Evolutionary conservation across 2,329 filamentous ascomycete genomes (phyloP), one percentile per base, ranked within the genome.

Genomic region (Ceratocystis eucalypticola): DNA sequence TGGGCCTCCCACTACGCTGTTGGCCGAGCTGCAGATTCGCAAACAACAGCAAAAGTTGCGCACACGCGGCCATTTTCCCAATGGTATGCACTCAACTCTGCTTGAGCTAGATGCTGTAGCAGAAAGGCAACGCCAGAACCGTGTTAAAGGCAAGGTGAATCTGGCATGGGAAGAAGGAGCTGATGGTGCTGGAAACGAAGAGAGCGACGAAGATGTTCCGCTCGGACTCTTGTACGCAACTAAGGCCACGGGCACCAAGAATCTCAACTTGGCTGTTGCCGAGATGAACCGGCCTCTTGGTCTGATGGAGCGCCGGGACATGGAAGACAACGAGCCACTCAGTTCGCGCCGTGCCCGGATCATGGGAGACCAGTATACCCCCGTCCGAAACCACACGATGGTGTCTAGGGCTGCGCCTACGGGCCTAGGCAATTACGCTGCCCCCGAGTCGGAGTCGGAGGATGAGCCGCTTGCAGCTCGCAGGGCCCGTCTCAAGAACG

Each of bases 321-420:
- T 94, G 70, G 94, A 99, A 74, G 94, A 99, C 72, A 94, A 91
- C 66, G 94, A 97, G 74, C 92, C 94, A 0, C 79, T 96, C 22
- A 91, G 88, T 71, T 82, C 82, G 48, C 86, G 92, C 2, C 85
- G 89, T 61, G 88, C 87, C 50, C 82, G 92, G 66, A 80, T 96
- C 5, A 82, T 87, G 55, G 89, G 89, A 46, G 80, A 82, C 17
- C 77, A 80, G 55, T 80, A 81, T 20, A 75, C 77, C 55, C 75
- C 76, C 0, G 73, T 77, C 5, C 73, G 37, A 37, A 45, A 65
- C 15, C 46, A 63, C 2, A 33, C 48, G 2, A 65, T 64, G 20
- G 22, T 73, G 4, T 70, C 74, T 66, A 74, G 73, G 64, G 77
- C 77, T 63, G 78, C 76, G 61, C 76, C 76, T 55, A 82, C 77